A percentile compares a stretch with the other conserved stretches of the same genome.
These are phyloP conservation scores for Alnus glutinosa DNA, from an alignment of 306 rosid species.

Conservation along the genomic window DNA sequence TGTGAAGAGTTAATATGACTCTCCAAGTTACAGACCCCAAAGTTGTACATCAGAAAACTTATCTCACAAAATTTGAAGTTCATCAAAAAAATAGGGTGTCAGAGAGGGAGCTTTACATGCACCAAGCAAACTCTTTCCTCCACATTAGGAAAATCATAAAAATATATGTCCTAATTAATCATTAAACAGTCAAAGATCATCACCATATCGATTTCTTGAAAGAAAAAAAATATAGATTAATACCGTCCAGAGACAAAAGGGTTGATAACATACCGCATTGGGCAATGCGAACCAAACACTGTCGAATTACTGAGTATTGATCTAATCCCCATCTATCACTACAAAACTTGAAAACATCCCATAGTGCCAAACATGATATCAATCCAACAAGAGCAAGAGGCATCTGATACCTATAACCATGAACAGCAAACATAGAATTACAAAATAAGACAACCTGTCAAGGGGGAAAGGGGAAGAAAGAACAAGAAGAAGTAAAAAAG, in stretches of 20 bases:
- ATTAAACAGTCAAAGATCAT: background rate
- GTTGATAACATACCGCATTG: conserved; percentile 64
- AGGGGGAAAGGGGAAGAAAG: background rate
- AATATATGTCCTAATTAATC: background rate
- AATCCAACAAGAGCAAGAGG: conserved; percentile 82
- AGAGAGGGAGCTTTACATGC: background rate
- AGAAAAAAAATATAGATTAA: background rate
- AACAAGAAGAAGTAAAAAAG: background rate
- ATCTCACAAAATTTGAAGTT: background rate
- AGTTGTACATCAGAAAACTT: background rate
- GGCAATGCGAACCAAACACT: conserved; percentile 63
- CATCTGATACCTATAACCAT: conserved; percentile 76
- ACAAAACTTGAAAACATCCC: conserved; percentile 77
- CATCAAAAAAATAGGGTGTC: too few species aligned
- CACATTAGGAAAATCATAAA: background rate
- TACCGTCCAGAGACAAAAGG: conserved; percentile 15
- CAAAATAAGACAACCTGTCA: conserved; percentile 16
- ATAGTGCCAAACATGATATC: conserved; percentile 73
- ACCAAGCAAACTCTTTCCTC: background rate
- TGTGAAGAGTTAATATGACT: background rate
- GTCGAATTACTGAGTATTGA: conserved; percentile 57
- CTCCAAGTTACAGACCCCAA: background rate
- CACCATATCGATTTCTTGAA: background rate
- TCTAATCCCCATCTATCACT: conserved; percentile 65
- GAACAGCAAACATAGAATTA: conserved; percentile 14